These are phyloP conservation scores for Hemileia vastatrix DNA, from an alignment of 1,284 basidiomycete species.

Conservation along the genomic window DNA sequence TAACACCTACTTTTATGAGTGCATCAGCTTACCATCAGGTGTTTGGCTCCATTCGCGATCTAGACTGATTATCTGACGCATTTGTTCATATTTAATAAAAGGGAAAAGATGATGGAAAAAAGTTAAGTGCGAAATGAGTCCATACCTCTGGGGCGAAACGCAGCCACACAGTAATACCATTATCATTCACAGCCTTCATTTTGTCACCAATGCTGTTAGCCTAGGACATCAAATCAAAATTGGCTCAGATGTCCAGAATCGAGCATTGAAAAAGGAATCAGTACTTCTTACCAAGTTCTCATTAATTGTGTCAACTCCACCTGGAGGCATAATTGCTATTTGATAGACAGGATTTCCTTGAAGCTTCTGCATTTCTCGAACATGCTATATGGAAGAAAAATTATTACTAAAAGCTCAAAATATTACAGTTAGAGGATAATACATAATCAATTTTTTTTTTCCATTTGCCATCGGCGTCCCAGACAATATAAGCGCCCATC, in stretches of 20 bases:
- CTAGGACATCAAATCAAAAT: background rate
- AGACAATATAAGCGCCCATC: no score
- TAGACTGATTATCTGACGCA: no score
- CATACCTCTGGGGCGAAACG: conserved; percentile 15
- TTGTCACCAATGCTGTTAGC: conserved; percentile 19
- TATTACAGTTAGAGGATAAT: background rate
- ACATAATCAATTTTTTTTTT: no score
- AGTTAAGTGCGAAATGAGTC: no score
- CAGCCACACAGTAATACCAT: conserved; percentile 18
- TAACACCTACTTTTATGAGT: background rate
- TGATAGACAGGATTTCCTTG: conserved; percentile 15
- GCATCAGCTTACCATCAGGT: background rate
- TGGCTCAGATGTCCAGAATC: background rate
- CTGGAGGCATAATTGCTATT: conserved; percentile 17
- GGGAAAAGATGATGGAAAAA: no score
- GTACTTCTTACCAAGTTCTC: conserved; percentile 2
- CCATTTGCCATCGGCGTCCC: no score
- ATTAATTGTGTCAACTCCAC: conserved; percentile 9
- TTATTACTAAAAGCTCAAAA: background rate
- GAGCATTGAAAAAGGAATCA: background rate
- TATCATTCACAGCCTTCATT: conserved; percentile 4
- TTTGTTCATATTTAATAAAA: no score
- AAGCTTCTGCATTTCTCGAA: background rate
- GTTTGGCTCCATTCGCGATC: no score
- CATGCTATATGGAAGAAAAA: background rate